Evolutionary conservation across 768 basidiomycete genomes (phyloP).

Genomic region (Calocybe indica): DNA sequence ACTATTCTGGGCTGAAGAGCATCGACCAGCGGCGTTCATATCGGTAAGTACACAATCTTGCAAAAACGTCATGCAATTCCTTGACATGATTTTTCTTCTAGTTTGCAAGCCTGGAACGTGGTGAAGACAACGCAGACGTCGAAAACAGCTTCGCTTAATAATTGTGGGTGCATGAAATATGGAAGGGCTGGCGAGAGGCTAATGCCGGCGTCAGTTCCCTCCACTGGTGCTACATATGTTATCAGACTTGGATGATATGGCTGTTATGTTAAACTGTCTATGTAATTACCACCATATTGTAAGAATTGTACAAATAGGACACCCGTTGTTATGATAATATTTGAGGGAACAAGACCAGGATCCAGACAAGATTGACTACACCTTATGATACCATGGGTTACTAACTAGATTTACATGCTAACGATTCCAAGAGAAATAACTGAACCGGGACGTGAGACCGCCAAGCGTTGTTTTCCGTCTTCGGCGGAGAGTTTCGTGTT

Average conservation of each 20-base stretch:
- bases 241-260: no score
- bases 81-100: slow-evolving; percentile 22
- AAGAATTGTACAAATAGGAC: no score
- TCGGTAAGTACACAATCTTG: slow-evolving; percentile 47
- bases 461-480: slow-evolving; percentile 25
- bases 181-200: no score
- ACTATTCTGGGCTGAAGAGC: slow-evolving; percentile 94
- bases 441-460: slow-evolving; percentile 45
- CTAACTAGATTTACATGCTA: slow-evolving; percentile 23
- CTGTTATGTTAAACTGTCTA: no score
- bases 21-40: slow-evolving; percentile 91
- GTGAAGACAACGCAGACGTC: slow-evolving; percentile 92
- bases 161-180: background rate
- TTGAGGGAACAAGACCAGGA: no score
- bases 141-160: slow-evolving; percentile 88
- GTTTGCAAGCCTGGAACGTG: slow-evolving; percentile 88
- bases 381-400: background rate
- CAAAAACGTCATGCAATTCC: background rate
- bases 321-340: no score
- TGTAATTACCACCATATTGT: no score
- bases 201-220: no score
- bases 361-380: background rate
- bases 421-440: slow-evolving; percentile 48
- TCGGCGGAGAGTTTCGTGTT: slow-evolving; percentile 8
- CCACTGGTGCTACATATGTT: no score